Evolutionary conservation across 2,329 filamentous ascomycete species (phyloP).

Genomic region (Colletotrichum sp.): DNA sequence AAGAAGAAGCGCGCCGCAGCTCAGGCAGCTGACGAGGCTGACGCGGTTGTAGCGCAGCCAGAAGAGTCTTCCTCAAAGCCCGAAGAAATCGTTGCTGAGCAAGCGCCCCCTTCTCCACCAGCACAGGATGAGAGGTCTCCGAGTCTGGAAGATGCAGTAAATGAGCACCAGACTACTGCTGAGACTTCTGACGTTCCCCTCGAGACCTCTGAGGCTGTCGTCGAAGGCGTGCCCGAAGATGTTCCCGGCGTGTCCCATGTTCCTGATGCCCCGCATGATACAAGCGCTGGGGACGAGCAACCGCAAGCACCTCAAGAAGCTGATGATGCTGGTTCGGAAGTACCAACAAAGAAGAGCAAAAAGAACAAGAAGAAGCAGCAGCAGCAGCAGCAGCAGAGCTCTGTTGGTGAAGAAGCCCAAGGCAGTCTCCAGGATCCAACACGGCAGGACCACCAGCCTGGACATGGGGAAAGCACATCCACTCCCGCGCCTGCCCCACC

Average conservation of each 20-base stretch:
- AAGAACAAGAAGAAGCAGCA: conserved; percentile 34
- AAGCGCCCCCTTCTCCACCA: not conserved
- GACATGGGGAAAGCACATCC: not conserved
- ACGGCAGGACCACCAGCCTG: not conserved
- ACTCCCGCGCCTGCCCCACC: not conserved
- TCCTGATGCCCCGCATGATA: not conserved
- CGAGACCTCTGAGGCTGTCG: not conserved
- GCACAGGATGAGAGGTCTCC: not conserved
- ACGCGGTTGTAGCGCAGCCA: not conserved
- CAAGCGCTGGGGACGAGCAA: not conserved
- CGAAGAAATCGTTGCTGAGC: not conserved
- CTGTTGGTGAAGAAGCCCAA: not conserved
- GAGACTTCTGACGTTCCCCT: not conserved
- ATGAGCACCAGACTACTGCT: not conserved
- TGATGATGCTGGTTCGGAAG: not conserved
- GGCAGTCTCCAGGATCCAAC: not conserved
- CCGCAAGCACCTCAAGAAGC: not conserved
- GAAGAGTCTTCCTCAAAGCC: not conserved
- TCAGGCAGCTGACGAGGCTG: not conserved
- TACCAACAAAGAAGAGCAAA: conserved; percentile 21
- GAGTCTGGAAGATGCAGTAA: not conserved
- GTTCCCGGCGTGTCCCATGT: not conserved
- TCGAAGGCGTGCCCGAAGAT: not conserved
- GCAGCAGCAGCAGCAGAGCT: conserved; percentile 14
- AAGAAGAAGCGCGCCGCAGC: conserved; percentile 18